Base-by-base conservation (phyloP, 208 protist genomes). In the Porcisia deanei region DNA sequence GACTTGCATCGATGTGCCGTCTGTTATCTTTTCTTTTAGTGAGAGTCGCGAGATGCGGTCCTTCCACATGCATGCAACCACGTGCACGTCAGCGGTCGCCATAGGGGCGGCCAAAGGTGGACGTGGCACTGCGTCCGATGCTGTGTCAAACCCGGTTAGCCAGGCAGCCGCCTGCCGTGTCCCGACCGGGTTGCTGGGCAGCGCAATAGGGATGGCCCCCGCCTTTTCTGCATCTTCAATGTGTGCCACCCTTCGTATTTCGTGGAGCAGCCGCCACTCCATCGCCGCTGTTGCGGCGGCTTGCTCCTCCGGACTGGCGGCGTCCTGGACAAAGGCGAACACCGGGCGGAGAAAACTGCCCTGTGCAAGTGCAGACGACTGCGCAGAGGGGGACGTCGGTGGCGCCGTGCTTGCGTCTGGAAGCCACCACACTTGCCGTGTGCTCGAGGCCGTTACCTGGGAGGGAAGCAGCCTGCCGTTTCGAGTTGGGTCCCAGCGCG, bases 341-440 rank as follows among this genome's bases (percentile, higher is more conserved):
- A 94, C 84, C 14, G 90, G 79, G 9, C 87, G 85, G 22, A 76
- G 79, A 73, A 94, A 92, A 34, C 79, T 77, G 54, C 25, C 54
- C 58, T 47, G 60, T 60, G 52, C n/a, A 30, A 30, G 2, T 1
- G 75, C 30, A 30, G 30, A 54, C 34, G 34, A 22, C 37, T 41
- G 45, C 39, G 47, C 52, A 7, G 60, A 41, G 30, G 18, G 20
- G n/a, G 64, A 71, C 34, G 68, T 3, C 6, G 66, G 49, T 14
- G 60, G 34, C 14, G 60, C 57, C 43, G 72, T 57, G 45, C 7
- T n/a, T 1, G 63, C 41, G 25, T 76, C 58, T 14, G 82, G 83
- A 14, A 58, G 65, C 91, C 91, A 95, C 91, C 91, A 95, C 59
- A 92, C 91, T 25, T 18, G 76, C 30, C 85, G 57, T 12, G 85